These are phyloP conservation scores for Phytopythium mirpurense DNA, from an alignment of 352 stramenopile species.

Conservation along the genomic window DNA sequence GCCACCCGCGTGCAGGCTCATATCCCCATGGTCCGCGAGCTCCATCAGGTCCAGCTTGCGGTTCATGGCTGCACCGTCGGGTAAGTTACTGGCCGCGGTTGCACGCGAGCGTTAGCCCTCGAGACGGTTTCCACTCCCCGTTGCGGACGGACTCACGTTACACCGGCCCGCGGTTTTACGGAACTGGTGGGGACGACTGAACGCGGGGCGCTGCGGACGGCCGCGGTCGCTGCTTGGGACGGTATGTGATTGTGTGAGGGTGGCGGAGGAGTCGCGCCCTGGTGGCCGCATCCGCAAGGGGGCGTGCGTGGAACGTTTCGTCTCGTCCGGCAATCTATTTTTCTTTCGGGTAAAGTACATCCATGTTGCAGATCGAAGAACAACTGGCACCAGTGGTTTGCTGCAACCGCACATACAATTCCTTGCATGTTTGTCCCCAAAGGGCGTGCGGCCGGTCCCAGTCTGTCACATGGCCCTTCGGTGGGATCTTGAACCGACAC, in stretches of 20 bases:
- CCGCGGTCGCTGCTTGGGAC: constrained; percentile 8
- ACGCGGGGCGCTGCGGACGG: background rate
- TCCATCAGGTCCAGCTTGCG: constrained; percentile 71
- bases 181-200: constrained; percentile 1
- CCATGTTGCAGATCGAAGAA: too few species aligned
- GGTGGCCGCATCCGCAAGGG: background rate
- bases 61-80: constrained; percentile 31
- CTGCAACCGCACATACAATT: background rate
- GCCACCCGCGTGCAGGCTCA: constrained; percentile 1
- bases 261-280: background rate
- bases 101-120: background rate
- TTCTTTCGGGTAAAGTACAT: background rate
- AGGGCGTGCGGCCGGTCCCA: background rate
- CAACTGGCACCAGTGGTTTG: background rate
- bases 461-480: background rate
- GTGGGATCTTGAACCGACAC: constrained; percentile 3
- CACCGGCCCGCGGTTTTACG: constrained; percentile 1
- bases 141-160: background rate
- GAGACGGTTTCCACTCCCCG: background rate
- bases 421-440: background rate
- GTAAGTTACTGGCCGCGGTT: constrained; percentile 3
- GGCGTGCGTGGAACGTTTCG: constrained; percentile 22
- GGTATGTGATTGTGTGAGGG: background rate
- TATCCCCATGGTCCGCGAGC: constrained; percentile 16
- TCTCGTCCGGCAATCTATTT: constrained; percentile 4